A percentile compares a stretch with the other conserved stretches of the same genome.
These are phyloP conservation scores for Celoporthe dispersa DNA, from an alignment of 2,329 filamentous ascomycete species.

Conservation along the genomic window DNA sequence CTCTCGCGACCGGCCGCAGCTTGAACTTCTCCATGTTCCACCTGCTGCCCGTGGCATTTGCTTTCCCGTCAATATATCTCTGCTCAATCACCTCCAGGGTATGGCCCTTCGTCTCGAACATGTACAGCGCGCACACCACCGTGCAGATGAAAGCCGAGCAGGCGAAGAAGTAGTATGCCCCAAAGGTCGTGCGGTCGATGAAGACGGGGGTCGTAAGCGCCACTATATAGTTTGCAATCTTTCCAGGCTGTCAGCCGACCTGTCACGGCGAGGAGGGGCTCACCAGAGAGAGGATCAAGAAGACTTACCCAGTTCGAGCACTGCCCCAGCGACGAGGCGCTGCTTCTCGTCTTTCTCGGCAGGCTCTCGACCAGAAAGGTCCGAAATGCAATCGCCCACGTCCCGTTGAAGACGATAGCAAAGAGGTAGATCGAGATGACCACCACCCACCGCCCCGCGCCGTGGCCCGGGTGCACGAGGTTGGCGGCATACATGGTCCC, in stretches of 20 bases:
- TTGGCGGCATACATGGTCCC: slow-evolving; percentile 54
- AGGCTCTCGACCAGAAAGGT: slow-evolving; percentile 62
- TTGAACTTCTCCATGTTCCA: slow-evolving; percentile 23
- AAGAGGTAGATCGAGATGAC: slow-evolving; percentile 57
- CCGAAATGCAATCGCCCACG: slow-evolving; percentile 58
- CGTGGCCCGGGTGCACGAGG: slow-evolving; percentile 41
- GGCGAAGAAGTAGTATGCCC: slow-evolving; percentile 52
- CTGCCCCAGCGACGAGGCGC: slow-evolving; percentile 58
- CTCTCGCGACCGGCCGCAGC: slow-evolving; percentile 12
- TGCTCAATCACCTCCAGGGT: slow-evolving; percentile 47
- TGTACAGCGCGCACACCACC: slow-evolving; percentile 42
- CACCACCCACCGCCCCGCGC: slow-evolving; percentile 53
- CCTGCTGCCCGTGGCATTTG: slow-evolving; percentile 11
- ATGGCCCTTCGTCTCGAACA: slow-evolving; percentile 49
- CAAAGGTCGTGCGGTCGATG: slow-evolving; percentile 44
- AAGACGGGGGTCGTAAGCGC: slow-evolving; percentile 50
- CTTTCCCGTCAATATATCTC: slow-evolving; percentile 25
- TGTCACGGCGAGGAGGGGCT: neutral
- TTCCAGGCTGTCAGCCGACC: neutral
- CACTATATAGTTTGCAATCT: slow-evolving; percentile 50
- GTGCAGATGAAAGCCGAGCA: slow-evolving; percentile 44
- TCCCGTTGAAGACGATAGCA: slow-evolving; percentile 48
- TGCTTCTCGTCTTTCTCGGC: slow-evolving; percentile 57
- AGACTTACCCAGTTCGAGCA: slow-evolving; percentile 53
- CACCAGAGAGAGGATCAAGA: neutral